A percentile compares a stretch with the other conserved stretches of the same genome.
These are phyloP conservation scores for Hylodesmum podocarpum DNA, from an alignment of 306 rosid genomes.

Conservation along the genomic window DNA sequence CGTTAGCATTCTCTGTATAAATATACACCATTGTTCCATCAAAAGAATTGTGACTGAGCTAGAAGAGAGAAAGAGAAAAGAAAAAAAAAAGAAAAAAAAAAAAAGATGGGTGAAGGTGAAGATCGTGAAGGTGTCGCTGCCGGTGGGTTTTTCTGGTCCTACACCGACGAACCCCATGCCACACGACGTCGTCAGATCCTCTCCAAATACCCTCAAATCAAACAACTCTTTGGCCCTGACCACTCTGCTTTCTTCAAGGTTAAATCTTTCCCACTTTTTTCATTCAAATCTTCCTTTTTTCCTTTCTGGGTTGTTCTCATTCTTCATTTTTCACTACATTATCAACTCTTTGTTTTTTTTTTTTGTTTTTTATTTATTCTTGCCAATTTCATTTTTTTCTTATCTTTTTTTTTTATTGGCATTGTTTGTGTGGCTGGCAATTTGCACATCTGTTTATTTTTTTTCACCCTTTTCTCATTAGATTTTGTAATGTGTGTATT, in stretches of 20 bases:
- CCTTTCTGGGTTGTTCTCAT: not conserved
- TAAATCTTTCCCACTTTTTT: not conserved
- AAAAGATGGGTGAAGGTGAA: conserved; percentile 31
- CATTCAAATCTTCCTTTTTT: not conserved
- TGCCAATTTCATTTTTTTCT: not conserved
- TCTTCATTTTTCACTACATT: not conserved
- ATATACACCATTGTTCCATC: not conserved
- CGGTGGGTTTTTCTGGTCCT: conserved; percentile 86
- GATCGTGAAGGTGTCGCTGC: conserved; percentile 65
- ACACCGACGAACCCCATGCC: conserved; percentile 93
- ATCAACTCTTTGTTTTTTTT: not conserved
- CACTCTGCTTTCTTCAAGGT: conserved; percentile 74
- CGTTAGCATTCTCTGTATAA: not conserved
- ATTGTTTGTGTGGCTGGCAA: not conserved
- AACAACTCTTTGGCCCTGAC: conserved; percentile 87
- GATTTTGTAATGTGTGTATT: not conserved
- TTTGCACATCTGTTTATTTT: not conserved
- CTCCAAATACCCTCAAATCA: conserved; percentile 85
- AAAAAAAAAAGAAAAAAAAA: not conserved
- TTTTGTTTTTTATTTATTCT: not conserved
- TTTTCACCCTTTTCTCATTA: not conserved
- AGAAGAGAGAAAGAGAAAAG: not conserved
- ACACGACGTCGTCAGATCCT: conserved; percentile 91
- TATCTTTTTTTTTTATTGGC: not conserved
- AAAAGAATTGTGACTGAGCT: not conserved